phyloP scores from a whole-genome alignment of 2,329 filamentous ascomycete genomes.

The Rhinocladiella similis region DNA sequence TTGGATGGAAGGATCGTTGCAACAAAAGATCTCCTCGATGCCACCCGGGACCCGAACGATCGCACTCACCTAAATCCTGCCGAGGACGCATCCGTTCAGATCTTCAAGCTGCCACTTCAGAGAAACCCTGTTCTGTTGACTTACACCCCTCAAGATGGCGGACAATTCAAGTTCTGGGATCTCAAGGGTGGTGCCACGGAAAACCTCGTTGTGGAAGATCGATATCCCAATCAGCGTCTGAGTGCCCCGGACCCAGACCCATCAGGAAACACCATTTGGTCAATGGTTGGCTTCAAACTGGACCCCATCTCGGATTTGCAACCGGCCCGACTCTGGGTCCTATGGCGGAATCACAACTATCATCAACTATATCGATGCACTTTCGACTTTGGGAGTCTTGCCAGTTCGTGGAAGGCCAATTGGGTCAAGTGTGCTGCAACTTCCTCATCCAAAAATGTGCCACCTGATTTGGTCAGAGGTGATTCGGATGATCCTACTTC shows the following conservation, averaged over 20 bases:
- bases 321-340: slow-evolving; percentile 68
- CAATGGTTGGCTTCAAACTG: slow-evolving; percentile 72
- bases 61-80: slow-evolving; percentile 76
- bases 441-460: slow-evolving; percentile 42
- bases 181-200: slow-evolving; percentile 62
- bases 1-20: slow-evolving; percentile 75
- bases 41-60: slow-evolving; percentile 66
- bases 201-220: slow-evolving; percentile 65
- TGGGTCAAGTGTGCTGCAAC: slow-evolving; percentile 67
- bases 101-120: slow-evolving; percentile 54
- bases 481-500: slow-evolving; percentile 72
- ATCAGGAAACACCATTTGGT: slow-evolving; percentile 76
- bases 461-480: slow-evolving; percentile 59
- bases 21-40: slow-evolving; percentile 74
- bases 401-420: slow-evolving; percentile 60
- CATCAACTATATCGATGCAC: slow-evolving; percentile 73
- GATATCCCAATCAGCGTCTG: slow-evolving; percentile 64
- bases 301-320: slow-evolving; percentile 53
- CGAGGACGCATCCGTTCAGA: slow-evolving; percentile 72
- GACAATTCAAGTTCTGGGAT: slow-evolving; percentile 94
- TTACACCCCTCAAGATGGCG: slow-evolving; percentile 82
- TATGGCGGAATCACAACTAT: slow-evolving; percentile 83
- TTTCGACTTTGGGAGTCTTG: slow-evolving; percentile 67
- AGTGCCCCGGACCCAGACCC: slow-evolving; percentile 63
- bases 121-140: slow-evolving; percentile 59